Percentiles rank a stretch among this genome's conserved stretches.
phyloP scores from a whole-genome alignment of 169 alveolate genomes.

The Plasmodium sp. region DNA sequence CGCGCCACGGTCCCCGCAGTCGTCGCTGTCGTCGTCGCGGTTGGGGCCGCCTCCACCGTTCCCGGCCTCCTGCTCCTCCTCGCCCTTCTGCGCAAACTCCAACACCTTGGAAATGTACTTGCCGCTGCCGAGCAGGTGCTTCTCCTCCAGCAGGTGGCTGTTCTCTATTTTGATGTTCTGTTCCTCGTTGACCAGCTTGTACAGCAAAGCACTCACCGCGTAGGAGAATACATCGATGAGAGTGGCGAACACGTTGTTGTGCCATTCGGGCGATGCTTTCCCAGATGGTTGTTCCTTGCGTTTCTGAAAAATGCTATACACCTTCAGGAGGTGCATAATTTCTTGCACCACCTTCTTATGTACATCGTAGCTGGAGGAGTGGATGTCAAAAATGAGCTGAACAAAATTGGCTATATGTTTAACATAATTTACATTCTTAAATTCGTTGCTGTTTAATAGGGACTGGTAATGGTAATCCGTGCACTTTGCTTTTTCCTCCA shows the following conservation, averaged over 20 bases:
- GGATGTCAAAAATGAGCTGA: conserved; percentile 64
- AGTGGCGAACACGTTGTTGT: conserved; percentile 6
- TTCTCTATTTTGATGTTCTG: conserved; percentile 42
- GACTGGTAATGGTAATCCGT: conserved; percentile 8
- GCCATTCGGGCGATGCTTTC: not conserved
- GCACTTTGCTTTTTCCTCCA: conserved; percentile 12
- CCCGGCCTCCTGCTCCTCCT: not conserved
- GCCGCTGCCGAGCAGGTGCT: not conserved
- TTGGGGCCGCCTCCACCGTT: not conserved
- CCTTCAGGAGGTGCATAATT: conserved; percentile 46
- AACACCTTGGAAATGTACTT: conserved; percentile 1
- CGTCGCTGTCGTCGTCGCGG: not conserved
- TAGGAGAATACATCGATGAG: conserved; percentile 45
- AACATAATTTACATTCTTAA: conserved; percentile 28
- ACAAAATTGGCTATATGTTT: conserved; percentile 53
- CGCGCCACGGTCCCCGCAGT: not conserved
- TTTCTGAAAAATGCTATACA: conserved; percentile 41
- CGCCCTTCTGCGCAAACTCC: not conserved
- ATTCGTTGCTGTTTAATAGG: conserved; percentile 15
- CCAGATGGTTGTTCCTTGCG: conserved; percentile 23
- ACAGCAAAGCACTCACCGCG: conserved; percentile 44
- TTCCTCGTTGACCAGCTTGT: conserved; percentile 57
- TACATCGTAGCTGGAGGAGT: conserved; percentile 32
- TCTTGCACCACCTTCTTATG: conserved; percentile 66
- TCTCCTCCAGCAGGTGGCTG: conserved; percentile 5